Evolutionary conservation across 805 yeast genomes (phyloP).

Genomic region (Kodamaea kaohsiungensis): DNA sequence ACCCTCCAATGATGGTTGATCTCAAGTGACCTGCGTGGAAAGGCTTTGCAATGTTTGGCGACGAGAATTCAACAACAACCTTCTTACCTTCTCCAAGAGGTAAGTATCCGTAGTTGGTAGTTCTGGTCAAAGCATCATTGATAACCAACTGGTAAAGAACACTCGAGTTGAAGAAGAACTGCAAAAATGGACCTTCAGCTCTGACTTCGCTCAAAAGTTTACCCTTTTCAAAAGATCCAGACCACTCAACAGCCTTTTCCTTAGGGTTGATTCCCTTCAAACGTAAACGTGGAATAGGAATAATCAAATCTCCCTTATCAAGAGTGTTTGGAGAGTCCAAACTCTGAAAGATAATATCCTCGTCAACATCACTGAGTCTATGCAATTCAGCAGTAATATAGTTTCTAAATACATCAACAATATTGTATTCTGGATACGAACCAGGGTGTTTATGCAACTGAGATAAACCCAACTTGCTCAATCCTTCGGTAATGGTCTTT

Average conservation of each 20-base stretch:
- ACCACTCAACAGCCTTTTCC: constrained; percentile 74
- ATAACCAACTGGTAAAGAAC: constrained; percentile 68
- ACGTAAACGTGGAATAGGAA: constrained; percentile 84
- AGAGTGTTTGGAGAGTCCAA: constrained; percentile 83
- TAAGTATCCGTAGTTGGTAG: constrained; percentile 66
- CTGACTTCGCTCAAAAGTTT: constrained; percentile 67
- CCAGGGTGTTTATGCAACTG: constrained; percentile 49
- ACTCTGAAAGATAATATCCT: constrained; percentile 71
- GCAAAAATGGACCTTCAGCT: constrained; percentile 89
- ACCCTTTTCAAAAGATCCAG: constrained; percentile 72
- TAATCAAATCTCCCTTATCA: constrained; percentile 89
- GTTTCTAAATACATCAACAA: constrained; percentile 86
- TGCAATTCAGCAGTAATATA: constrained; percentile 81
- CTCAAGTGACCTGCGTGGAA: constrained; percentile 99
- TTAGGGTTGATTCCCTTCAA: constrained; percentile 81
- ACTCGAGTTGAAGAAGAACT: constrained; percentile 75
- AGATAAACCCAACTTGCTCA: constrained; percentile 36
- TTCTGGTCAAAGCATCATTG: constrained; percentile 64
- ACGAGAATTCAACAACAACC: constrained; percentile 85
- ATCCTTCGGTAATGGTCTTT: constrained; percentile 31
- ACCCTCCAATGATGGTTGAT: constrained; percentile 97
- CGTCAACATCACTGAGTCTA: constrained; percentile 70
- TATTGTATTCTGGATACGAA: constrained; percentile 75
- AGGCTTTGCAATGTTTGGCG: constrained; percentile 99
- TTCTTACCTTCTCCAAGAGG: constrained; percentile 69